Conservation (phyloP, 345 rosid species). For the Ailanthus altissimus region DNA sequence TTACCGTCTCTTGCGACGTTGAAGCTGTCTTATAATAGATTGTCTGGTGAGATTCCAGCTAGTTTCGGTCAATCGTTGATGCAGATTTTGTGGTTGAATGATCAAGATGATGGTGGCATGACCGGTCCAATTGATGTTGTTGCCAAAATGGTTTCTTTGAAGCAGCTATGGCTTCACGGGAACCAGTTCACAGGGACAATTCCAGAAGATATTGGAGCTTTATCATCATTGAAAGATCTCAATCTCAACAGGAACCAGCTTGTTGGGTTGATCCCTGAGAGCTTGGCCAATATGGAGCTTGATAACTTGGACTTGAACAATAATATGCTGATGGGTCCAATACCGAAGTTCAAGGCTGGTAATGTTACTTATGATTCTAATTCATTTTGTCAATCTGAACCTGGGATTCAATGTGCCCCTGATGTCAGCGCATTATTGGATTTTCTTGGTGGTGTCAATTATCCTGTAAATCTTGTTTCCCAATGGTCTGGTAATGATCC, state of each 20-base stretch:
- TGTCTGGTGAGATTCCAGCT: slow-evolving; percentile 44
- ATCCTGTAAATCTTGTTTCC: slow-evolving; percentile 41
- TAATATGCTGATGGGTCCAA: slow-evolving; percentile 46
- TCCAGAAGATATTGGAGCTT: slow-evolving; percentile 44
- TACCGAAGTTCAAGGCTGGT: slow-evolving; percentile 45
- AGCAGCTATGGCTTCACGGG: slow-evolving; percentile 58
- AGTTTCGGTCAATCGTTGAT: slow-evolving; percentile 42
- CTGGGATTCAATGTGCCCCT: slow-evolving; percentile 49
- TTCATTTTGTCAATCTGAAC: slow-evolving; percentile 39
- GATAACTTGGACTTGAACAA: slow-evolving; percentile 45
- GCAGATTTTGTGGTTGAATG: slow-evolving; percentile 48
- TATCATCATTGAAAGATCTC: slow-evolving; percentile 41
- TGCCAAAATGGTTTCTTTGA: slow-evolving; percentile 40
- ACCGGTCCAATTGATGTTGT: slow-evolving; percentile 42
- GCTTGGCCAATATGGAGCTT: slow-evolving; percentile 46
- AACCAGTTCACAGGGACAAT: slow-evolving; percentile 46
- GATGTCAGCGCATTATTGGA: slow-evolving; percentile 41
- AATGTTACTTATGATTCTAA: slow-evolving; percentile 45
- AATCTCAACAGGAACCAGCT: slow-evolving; percentile 47
- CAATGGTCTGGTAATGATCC: slow-evolving; percentile 57
- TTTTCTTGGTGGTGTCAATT: slow-evolving; percentile 38
- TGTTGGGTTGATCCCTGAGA: slow-evolving; percentile 48
- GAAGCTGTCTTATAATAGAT: slow-evolving; percentile 42
- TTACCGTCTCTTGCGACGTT: slow-evolving; percentile 37
- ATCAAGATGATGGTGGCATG: slow-evolving; percentile 44